Conservation (phyloP, 164 flowering plant species). For the Protea cynaroides region DNA sequence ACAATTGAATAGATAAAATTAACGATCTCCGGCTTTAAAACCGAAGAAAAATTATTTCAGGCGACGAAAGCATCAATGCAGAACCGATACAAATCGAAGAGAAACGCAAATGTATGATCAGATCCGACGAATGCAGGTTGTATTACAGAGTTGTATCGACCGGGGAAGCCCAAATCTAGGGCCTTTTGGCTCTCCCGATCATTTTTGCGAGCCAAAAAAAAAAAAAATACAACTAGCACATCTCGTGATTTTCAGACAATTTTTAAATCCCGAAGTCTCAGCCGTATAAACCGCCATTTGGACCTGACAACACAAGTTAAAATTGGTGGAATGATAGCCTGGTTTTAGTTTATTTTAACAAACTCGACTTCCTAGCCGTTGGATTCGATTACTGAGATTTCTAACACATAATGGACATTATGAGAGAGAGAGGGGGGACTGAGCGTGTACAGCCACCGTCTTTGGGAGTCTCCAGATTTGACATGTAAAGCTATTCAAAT, state of each 20-base stretch:
- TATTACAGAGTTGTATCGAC: neutral
- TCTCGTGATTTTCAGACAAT: constrained; percentile 5
- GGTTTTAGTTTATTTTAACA: too few relatives aligned
- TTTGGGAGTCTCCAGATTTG: too few relatives aligned
- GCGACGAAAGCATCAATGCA: neutral
- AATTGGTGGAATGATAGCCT: too few relatives aligned
- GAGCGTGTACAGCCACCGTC: too few relatives aligned
- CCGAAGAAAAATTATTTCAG: neutral
- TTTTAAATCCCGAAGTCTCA: neutral
- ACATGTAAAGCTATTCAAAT: too few relatives aligned
- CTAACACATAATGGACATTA: too few relatives aligned
- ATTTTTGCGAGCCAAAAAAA: neutral
- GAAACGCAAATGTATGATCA: neutral
- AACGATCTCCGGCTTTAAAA: neutral
- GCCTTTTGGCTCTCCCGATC: constrained; percentile 3
- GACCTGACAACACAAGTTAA: too few relatives aligned
- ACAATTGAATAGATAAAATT: neutral
- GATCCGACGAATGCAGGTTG: constrained; percentile 2
- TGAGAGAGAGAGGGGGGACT: too few relatives aligned
- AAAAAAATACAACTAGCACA: neutral
- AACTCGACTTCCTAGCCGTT: too few relatives aligned
- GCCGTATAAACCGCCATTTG: too few relatives aligned
- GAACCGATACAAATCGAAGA: neutral
- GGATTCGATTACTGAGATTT: too few relatives aligned
- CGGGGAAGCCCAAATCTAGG: neutral